phyloP scores from a whole-genome alignment of 1,139 yeast genomes.

The Suhomyces ambrosiae region DNA sequence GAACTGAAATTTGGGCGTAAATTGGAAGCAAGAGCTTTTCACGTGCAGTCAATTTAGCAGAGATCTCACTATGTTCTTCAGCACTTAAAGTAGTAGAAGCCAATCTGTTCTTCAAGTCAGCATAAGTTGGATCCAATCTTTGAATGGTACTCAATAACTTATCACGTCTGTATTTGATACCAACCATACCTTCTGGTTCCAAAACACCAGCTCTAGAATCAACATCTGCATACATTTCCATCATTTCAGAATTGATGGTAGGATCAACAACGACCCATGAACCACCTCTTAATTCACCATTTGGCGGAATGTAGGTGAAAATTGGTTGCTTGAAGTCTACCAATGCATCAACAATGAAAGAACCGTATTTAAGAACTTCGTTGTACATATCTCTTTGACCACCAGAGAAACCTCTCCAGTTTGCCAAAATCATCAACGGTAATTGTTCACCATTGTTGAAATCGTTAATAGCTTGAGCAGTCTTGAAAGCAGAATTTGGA shows the following conservation, averaged over 20 bases:
- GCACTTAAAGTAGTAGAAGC: conserved; percentile 52
- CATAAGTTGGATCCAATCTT: conserved; percentile 79
- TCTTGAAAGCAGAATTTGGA: conserved; percentile 98
- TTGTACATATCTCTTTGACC: conserved; percentile 99
- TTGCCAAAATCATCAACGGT: conserved; percentile 95
- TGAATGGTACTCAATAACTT: conserved; percentile 86
- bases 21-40: conserved; percentile 82
- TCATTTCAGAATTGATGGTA: conserved; percentile 91
- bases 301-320: conserved; percentile 94
- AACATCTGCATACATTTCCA: conserved; percentile 98
- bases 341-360: conserved; percentile 94
- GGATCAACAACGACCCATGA: conserved; percentile 99
- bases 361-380: conserved; percentile 95
- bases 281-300: conserved; percentile 98
- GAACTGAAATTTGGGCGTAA: conserved; percentile 89
- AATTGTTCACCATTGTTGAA: conserved; percentile 97
- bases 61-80: conserved; percentile 67
- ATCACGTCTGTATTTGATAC: conserved; percentile 94
- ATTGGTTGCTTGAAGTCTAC: conserved; percentile 96
- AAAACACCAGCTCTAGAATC: conserved; percentile 98
- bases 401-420: conserved; percentile 99
- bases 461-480: conserved; percentile 97
- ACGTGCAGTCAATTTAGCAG: conserved; percentile 71
- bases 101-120: conserved; percentile 62
- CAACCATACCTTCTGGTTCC: conserved; percentile 99